phyloP scores from a whole-genome alignment of 352 stramenopile genomes.

The Pythium oligandrum region DNA sequence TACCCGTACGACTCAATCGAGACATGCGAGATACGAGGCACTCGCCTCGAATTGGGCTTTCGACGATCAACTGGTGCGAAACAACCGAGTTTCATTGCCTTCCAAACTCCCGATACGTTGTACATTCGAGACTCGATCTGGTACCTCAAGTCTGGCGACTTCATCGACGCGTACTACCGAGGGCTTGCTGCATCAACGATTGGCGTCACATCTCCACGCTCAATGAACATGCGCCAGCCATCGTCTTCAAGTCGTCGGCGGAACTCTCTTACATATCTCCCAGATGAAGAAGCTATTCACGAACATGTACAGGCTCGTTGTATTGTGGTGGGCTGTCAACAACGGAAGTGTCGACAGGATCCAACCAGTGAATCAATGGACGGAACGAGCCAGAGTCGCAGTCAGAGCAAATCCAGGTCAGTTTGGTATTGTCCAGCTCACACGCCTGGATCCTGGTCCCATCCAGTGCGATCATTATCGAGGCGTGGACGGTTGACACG shows the following conservation, averaged over 20 bases:
- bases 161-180: constrained; percentile 28
- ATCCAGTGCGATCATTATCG: background rate
- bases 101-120: constrained; percentile 50
- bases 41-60: constrained; percentile 52
- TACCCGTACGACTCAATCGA: constrained; percentile 59
- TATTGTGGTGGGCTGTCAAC: constrained; percentile 2
- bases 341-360: constrained; percentile 5
- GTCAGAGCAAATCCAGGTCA: background rate
- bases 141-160: constrained; percentile 46
- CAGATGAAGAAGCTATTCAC: constrained; percentile 30
- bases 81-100: constrained; percentile 50
- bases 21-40: constrained; percentile 31
- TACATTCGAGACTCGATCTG: constrained; percentile 66
- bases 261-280: constrained; percentile 31
- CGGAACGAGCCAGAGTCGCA: background rate
- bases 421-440: too few relatives aligned
- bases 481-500: background rate
- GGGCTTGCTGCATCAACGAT: constrained; percentile 16
- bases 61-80: constrained; percentile 32
- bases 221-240: background rate
- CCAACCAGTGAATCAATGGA: background rate
- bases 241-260: constrained; percentile 8
- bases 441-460: too few relatives aligned
- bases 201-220: constrained; percentile 3
- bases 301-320: constrained; percentile 45